phyloP scores from a whole-genome alignment of 345 rosid genomes.

The Orychophragmus violaceus region DNA sequence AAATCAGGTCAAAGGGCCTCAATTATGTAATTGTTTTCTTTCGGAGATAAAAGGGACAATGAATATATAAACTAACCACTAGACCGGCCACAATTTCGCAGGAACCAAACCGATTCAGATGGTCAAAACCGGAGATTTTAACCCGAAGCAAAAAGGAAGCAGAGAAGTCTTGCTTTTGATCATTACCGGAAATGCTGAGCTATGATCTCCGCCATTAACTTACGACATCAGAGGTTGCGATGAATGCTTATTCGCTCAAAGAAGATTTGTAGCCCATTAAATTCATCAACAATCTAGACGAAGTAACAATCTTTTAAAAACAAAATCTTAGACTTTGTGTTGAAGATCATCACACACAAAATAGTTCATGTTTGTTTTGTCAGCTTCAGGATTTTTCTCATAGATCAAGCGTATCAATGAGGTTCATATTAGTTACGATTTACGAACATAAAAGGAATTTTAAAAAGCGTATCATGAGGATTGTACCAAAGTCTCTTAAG shows the following conservation, averaged over 20 bases:
- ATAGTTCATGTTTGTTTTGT: not conserved
- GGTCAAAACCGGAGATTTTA: conserved; percentile 18
- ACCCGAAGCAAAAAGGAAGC: conserved; percentile 5
- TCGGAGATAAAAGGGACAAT: not conserved
- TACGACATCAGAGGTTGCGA: not conserved
- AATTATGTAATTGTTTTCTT: not conserved
- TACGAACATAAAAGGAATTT: too few species aligned
- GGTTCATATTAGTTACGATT: too few species aligned
- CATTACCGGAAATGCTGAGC: not conserved
- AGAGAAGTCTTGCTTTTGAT: conserved; percentile 15
- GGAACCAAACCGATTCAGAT: conserved; percentile 23
- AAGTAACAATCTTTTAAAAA: not conserved
- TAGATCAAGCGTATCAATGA: too few species aligned
- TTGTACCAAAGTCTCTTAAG: not conserved
- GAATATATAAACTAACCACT: not conserved
- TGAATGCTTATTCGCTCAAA: not conserved
- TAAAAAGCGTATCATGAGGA: not conserved
- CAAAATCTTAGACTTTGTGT: conserved; percentile 4
- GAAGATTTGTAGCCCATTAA: conserved; percentile 2
- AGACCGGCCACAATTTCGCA: conserved; percentile 7
- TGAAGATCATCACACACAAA: not conserved
- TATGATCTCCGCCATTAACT: conserved; percentile 1
- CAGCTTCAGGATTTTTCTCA: not conserved
- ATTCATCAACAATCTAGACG: conserved; percentile 21
- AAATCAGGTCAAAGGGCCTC: not conserved